Percentiles rank a stretch among this genome's conserved stretches.
phyloP scores from a whole-genome alignment of 148 eudicot genomes.

The Diospyros kaki region DNA sequence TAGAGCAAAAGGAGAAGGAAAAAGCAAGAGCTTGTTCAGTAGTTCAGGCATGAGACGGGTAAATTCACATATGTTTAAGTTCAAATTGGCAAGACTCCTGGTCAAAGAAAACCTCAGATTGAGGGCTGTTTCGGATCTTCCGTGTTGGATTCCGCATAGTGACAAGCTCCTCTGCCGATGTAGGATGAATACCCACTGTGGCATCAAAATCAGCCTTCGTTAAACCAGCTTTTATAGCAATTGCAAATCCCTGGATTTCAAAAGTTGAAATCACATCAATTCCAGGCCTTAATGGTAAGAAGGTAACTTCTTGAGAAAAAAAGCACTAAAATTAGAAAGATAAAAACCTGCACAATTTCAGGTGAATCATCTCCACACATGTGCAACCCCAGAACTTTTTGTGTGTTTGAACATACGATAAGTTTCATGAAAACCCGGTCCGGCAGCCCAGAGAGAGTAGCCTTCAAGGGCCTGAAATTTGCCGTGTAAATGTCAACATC shows the following conservation, averaged over 20 bases:
- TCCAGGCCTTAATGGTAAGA: no score
- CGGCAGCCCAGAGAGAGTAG: conserved; percentile 93
- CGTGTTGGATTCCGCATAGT: conserved; percentile 93
- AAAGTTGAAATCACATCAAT: neutral
- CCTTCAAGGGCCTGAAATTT: conserved; percentile 92
- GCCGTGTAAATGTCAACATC: conserved; percentile 83
- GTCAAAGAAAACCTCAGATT: conserved; percentile 46
- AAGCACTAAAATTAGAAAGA: conserved; percentile 12
- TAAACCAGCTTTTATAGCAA: conserved; percentile 94
- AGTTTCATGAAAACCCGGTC: conserved; percentile 92
- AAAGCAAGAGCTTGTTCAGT: neutral
- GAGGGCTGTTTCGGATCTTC: conserved; percentile 57
- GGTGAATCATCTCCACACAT: conserved; percentile 94
- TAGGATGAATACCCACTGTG: conserved; percentile 92
- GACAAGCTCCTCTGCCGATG: conserved; percentile 93
- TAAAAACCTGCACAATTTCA: conserved; percentile 76
- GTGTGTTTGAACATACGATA: conserved; percentile 69
- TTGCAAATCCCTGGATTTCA: conserved; percentile 74
- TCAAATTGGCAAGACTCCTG: neutral
- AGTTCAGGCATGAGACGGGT: neutral
- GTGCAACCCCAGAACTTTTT: conserved; percentile 74
- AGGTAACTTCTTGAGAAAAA: conserved; percentile 59
- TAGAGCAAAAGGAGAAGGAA: no score
- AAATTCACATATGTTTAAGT: neutral
- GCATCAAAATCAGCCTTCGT: conserved; percentile 90